Base-by-base conservation (phyloP, 208 protist genomes). In the Lotmaria passim region DNA sequence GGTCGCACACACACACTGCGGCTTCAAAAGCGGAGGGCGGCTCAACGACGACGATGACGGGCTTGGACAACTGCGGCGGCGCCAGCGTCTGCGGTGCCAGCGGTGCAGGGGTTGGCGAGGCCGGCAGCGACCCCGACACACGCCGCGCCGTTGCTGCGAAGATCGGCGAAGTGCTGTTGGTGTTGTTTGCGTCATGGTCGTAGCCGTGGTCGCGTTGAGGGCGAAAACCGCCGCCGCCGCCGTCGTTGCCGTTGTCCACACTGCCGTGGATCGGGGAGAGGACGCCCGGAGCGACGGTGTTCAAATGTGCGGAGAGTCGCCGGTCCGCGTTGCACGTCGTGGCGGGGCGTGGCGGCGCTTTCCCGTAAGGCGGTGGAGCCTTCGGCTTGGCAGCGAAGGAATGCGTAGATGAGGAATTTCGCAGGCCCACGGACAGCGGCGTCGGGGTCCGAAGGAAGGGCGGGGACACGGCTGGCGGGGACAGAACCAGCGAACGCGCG, bases 281-380 rank as follows among this genome's bases (percentile, higher is more conserved):
- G 12, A n/a, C 19, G 2, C n/a, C n/a, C 11, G 46, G 43, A n/a
- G 60, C n/a, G n/a, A n/a, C 47, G 1, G 33, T 3, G 44, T 34
- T 43, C 15, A 46, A 46, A n/a, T 56, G 60, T 5, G 7, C 17
- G 0, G 60, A 66, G 3, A 56, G 33, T 1, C 47, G 60, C 3
- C 60, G 46, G 28, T 46, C 60, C 17, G 31, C 44, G 46, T 33
- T 46, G 47, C 60, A 66, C 2, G 60, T 66, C 46, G 60, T 66
- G 30, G 60, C 47, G 17, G 60, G 60, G 1, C 60, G 60, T 31
- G 44, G 46, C 1, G 47, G 46, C 33, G 28, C 8, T 1, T 66
- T 66, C n/a, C 24, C 11, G 36, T 2, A 56, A 3, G 28, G 28
- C n/a, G 26, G 46, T 3, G 17, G 31, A 3, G 21, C 11, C 41